Conservation (phyloP, 768 basidiomycete genomes). For the Pleurotus sapidus region DNA sequence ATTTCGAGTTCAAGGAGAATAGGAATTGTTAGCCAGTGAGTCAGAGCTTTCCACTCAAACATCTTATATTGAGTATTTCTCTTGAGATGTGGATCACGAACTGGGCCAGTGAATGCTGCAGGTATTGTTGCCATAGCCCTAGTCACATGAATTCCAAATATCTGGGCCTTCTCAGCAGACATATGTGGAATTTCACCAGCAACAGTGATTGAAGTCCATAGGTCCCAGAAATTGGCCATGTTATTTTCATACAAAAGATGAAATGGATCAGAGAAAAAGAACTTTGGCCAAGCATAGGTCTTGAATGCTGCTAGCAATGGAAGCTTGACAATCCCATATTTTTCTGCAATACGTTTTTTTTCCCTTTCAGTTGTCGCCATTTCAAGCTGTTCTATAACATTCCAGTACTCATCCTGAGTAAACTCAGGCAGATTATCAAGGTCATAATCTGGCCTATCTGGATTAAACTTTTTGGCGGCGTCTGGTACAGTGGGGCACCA, state of each 20-base stretch:
- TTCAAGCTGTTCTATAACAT: conserved; percentile 16
- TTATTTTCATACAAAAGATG: conserved; percentile 32
- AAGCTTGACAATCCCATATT: conserved; percentile 22
- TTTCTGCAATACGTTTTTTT: conserved; percentile 15
- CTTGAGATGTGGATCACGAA: conserved; percentile 26
- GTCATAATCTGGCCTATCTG: conserved; percentile 18
- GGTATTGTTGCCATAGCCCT: conserved; percentile 25
- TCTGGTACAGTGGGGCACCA: conserved; percentile 22
- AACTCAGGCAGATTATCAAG: conserved; percentile 19
- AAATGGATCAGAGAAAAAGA: conserved; percentile 31
- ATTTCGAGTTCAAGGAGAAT: conserved; percentile 28
- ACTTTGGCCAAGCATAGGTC: conserved; percentile 27
- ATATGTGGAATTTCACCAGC: conserved; percentile 18
- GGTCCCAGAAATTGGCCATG: conserved; percentile 25
- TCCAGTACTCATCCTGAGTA: conserved; percentile 20
- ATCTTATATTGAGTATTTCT: conserved; percentile 33
- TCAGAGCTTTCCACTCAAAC: conserved; percentile 32
- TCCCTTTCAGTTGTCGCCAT: conserved; percentile 12
- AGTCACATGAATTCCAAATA: conserved; percentile 19
- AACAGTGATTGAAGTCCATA: conserved; percentile 20
- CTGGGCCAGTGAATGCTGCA: conserved; percentile 26
- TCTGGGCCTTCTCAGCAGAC: conserved; percentile 9
- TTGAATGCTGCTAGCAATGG: conserved; percentile 25
- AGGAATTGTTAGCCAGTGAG: conserved; percentile 33
- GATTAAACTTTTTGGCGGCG: conserved; percentile 18